phyloP scores from a whole-genome alignment of 192 early-diverging fungal genomes.

The Gryganskiella cystojenkinii region DNA sequence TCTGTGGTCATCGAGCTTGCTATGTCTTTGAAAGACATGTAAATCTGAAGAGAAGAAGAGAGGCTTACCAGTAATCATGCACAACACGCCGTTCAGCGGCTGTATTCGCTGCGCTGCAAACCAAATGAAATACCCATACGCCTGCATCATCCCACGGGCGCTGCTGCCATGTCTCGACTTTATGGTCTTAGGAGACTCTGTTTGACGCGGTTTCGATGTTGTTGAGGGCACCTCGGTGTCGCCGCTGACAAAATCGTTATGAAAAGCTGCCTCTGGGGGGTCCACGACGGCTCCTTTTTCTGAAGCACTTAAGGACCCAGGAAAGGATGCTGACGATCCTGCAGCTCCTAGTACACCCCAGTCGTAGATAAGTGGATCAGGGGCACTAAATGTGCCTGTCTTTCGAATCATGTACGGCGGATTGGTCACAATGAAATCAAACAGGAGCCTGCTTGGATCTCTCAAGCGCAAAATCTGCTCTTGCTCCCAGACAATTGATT shows the following conservation, averaged over 20 bases:
- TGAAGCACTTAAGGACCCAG: too few species aligned
- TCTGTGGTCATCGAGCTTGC: neutral
- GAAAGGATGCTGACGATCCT: too few species aligned
- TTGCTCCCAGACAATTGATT: constrained; percentile 52
- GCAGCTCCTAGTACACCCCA: constrained; percentile 44
- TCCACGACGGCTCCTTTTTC: too few species aligned
- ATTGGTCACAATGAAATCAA: constrained; percentile 69
- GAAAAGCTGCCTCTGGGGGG: too few species aligned
- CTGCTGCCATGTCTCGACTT: neutral
- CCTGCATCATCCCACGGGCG: constrained; percentile 62
- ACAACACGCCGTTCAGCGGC: constrained; percentile 55
- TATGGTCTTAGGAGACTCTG: neutral
- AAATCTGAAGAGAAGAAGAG: neutral
- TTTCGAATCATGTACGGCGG: constrained; percentile 72
- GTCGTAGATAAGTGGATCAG: constrained; percentile 62
- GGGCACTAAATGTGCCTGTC: constrained; percentile 62
- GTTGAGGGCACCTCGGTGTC: too few species aligned
- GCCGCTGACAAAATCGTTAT: too few species aligned
- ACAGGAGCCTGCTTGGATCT: constrained; percentile 52
- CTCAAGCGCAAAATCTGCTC: constrained; percentile 52
- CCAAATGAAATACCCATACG: constrained; percentile 70
- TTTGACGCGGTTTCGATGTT: too few species aligned
- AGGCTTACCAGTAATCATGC: constrained; percentile 63
- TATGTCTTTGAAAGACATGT: neutral
- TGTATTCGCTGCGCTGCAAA: constrained; percentile 62